Base-by-base conservation (phyloP, 208 protist species). In the Leptomonas pyrrhocoris region DNA sequence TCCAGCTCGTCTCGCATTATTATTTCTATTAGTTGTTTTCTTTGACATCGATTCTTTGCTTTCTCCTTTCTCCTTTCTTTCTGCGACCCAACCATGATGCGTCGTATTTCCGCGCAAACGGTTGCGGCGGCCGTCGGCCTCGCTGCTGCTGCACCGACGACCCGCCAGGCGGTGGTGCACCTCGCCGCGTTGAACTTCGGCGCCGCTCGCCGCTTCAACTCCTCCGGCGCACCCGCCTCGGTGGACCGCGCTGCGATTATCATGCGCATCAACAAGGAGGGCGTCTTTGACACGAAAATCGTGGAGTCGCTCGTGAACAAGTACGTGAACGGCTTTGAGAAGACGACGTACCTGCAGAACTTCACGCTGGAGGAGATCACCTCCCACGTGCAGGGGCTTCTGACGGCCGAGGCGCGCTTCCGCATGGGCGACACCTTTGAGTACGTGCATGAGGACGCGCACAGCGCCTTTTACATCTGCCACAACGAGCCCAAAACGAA, bases 381-480 rank as follows among this genome's bases (percentile, higher is more conserved):
- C 19, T 28, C 48, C 21, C 86, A 93, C 65, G 83, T 90, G 45
- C 68, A 88, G 63, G 88, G 84, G 46, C 66, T 86, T 45, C 74
- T 95, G 45, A 84, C 82, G 34, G 90, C 90, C 9, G 77, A 88
- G 51, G 85, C 86, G 1, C 79, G 79, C 61, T 53, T 66, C 23
- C 43, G 68, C 45, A 61, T 83, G 45, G 90, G 87, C 42, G 80
- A 90, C 73, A 57, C 77, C 49, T 86, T 89, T 77, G 68, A 87
- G 73, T 88, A 91, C 83, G 66, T 83, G 30, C 82, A 90, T 74
- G 84, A 91, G 65, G 66, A 54, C 15, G 73, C 74, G 38, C 30
- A 63, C 34, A 61, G 30, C 34, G 90, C 87, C 50, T 93, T 93
- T 77, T 93, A 89, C 76, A 83, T 95, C 65, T 92, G 86, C 74